A percentile compares a stretch with the other conserved stretches of the same genome.
These are phyloP conservation scores for Pythium dissotocum DNA, from an alignment of 352 stramenopile species.

Conservation along the genomic window DNA sequence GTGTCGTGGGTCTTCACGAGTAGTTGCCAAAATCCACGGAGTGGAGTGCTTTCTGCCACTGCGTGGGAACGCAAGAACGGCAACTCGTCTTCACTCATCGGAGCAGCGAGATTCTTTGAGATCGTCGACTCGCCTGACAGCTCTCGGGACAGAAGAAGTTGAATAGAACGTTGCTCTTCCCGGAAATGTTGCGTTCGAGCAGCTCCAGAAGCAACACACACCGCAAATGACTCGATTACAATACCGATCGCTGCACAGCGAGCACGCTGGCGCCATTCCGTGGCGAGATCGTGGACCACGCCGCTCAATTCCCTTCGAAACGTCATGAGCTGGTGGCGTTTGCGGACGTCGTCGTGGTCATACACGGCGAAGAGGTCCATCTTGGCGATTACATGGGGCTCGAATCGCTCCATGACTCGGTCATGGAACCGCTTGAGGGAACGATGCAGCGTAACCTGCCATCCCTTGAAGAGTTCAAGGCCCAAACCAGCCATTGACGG, in stretches of 20 bases:
- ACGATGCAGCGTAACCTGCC: conserved; percentile 11
- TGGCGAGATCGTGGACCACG: background rate
- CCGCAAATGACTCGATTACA: conserved; percentile 1
- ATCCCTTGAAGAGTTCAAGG: conserved; percentile 1
- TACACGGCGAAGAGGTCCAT: conserved; percentile 14
- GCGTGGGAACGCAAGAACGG: background rate
- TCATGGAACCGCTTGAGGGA: conserved; percentile 3
- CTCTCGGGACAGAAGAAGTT: background rate
- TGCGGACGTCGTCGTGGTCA: conserved; percentile 2
- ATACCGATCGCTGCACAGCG: conserved; percentile 9
- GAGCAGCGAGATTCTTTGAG: background rate
- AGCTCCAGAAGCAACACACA: background rate
- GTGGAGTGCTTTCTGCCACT: background rate
- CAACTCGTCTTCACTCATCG: background rate
- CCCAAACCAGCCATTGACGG: background rate
- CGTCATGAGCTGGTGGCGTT: conserved; percentile 9
- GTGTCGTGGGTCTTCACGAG: background rate
- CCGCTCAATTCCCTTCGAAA: conserved; percentile 3
- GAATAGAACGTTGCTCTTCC: background rate
- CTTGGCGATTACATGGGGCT: background rate
- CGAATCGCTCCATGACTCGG: background rate
- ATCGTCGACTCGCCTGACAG: background rate
- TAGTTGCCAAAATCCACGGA: background rate
- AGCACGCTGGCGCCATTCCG: background rate
- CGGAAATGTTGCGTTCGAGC: background rate